Evolutionary conservation across 1,284 basidiomycete genomes (phyloP).

Genomic region (Irpex sp.): DNA sequence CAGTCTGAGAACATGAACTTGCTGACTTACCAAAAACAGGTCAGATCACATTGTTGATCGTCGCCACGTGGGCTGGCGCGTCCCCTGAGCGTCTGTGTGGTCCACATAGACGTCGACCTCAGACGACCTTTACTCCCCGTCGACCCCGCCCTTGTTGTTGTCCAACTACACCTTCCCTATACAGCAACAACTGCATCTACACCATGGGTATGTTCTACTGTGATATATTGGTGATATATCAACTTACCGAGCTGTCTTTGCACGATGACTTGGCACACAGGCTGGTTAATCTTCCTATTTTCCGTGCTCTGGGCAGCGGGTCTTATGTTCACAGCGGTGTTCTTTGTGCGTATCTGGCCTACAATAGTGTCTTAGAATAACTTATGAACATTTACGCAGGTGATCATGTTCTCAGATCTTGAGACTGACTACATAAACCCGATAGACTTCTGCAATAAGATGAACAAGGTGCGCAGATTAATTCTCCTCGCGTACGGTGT

Average conservation of each 20-base stretch:
- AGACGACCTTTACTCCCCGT: neutral
- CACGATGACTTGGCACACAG: constrained; percentile 45
- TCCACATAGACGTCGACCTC: neutral
- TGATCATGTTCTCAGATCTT: constrained; percentile 99
- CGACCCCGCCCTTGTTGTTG: neutral
- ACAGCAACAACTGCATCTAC: neutral
- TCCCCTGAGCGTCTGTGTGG: neutral
- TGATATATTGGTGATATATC: neutral
- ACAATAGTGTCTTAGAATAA: neutral
- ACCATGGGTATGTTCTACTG: neutral
- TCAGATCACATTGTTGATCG: neutral
- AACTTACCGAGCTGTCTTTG: neutral
- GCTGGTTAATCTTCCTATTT: constrained; percentile 91
- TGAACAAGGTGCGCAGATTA: constrained; percentile 85
- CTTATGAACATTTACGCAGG: constrained; percentile 59
- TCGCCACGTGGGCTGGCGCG: neutral
- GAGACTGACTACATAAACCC: constrained; percentile 99
- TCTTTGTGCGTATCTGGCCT: constrained; percentile 81
- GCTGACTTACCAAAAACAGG: neutral
- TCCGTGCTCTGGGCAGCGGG: constrained; percentile 93
- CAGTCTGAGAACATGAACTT: neutral
- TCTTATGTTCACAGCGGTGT: constrained; percentile 96
- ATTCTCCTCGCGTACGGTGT: neutral
- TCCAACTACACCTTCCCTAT: neutral
- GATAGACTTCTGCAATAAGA: constrained; percentile 99